Conservation (phyloP, 1,139 yeast genomes). For the Yamadazyma songkhlaensis region DNA sequence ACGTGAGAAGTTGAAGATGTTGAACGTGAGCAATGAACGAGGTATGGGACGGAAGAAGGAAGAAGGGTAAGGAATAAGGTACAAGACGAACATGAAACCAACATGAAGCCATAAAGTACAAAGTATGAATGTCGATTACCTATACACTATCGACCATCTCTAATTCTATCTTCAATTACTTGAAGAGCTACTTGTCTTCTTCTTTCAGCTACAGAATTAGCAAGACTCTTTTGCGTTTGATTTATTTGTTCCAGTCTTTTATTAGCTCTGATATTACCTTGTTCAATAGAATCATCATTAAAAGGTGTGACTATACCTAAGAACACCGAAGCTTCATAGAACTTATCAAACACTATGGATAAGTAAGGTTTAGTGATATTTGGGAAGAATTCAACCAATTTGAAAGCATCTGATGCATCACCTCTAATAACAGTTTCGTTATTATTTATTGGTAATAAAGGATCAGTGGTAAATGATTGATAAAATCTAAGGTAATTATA, state of each 20-base stretch:
- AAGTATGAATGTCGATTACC: too few species aligned
- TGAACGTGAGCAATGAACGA: too few species aligned
- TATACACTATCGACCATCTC: constrained; percentile 20
- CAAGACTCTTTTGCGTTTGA: constrained; percentile 37
- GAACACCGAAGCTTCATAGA: constrained; percentile 54
- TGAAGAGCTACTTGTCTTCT: constrained; percentile 83
- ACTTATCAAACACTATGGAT: constrained; percentile 49
- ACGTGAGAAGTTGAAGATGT: too few species aligned
- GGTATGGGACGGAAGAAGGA: too few species aligned
- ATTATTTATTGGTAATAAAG: constrained; percentile 37
- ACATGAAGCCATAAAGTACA: too few species aligned
- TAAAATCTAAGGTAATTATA: constrained; percentile 78
- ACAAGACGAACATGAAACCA: too few species aligned
- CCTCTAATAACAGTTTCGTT: constrained; percentile 49
- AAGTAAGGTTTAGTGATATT: constrained; percentile 50
- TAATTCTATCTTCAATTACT: constrained; percentile 73
- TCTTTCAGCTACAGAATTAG: constrained; percentile 73
- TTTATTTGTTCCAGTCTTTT: constrained; percentile 49
- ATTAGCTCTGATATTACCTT: constrained; percentile 68
- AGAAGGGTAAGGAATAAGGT: too few species aligned
- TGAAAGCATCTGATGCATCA: constrained; percentile 89
- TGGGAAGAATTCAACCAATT: constrained; percentile 81
- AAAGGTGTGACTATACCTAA: constrained; percentile 63
- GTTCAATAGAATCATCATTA: constrained; percentile 67
- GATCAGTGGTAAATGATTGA: constrained; percentile 47